Conservation (phyloP, 164 flowering plant genomes). For the Aristolochia contorta region DNA sequence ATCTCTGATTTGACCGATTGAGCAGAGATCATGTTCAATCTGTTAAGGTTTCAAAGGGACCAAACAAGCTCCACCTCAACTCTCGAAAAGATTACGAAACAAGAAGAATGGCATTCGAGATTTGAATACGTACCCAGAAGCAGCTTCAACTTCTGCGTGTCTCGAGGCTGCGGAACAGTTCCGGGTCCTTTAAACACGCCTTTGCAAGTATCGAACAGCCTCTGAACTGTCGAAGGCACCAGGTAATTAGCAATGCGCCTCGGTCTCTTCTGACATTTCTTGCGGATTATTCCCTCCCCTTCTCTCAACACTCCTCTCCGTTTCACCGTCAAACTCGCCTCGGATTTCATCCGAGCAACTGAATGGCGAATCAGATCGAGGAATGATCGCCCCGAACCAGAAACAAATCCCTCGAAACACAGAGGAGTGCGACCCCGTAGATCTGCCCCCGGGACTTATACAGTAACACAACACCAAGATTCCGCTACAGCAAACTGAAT, state of each 20-base stretch:
- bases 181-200: conserved; percentile 58
- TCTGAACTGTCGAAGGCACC: conserved; percentile 22
- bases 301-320: conserved; percentile 8
- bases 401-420: too few species aligned
- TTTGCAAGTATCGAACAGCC: conserved; percentile 34
- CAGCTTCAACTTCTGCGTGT: conserved; percentile 34
- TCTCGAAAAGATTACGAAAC: not conserved
- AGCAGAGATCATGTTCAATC: not conserved
- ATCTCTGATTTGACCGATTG: not conserved
- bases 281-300: conserved; percentile 12
- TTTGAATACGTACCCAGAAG: conserved; percentile 39
- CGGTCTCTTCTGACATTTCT: conserved; percentile 17
- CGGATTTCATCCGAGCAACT: conserved; percentile 12
- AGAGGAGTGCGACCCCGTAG: too few species aligned
- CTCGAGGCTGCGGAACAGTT: conserved; percentile 41
- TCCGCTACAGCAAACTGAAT: too few species aligned
- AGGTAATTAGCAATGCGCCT: not conserved
- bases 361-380: too few species aligned
- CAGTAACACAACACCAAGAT: too few species aligned
- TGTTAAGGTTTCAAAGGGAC: not conserved
- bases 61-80: not conserved
- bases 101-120: not conserved
- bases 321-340: conserved; percentile 17
- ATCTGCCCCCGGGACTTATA: too few species aligned
- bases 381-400: too few species aligned